Conservation (phyloP, 2,329 filamentous ascomycete species). For the Aureobasidium melanogenum region DNA sequence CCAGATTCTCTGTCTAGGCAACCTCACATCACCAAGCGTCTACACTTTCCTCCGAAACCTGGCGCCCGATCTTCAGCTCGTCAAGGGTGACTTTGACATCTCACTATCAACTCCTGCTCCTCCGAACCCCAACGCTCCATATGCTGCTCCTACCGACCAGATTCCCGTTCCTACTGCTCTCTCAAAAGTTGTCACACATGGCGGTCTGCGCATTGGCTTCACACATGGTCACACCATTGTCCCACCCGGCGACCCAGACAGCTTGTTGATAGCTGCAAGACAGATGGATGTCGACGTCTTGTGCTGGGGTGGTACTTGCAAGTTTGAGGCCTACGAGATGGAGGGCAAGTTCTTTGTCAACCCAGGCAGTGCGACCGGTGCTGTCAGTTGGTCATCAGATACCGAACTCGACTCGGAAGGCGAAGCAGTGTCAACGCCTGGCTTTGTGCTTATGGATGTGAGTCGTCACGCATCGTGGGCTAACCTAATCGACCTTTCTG, state of each 20-base stretch:
- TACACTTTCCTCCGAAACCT: constrained; percentile 48
- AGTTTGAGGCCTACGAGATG: constrained; percentile 63
- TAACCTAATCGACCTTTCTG: constrained; percentile 9
- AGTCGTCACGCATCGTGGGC: constrained; percentile 33
- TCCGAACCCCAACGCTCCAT: constrained; percentile 14
- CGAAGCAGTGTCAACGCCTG: constrained; percentile 64
- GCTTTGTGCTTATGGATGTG: constrained; percentile 97
- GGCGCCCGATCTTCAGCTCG: constrained; percentile 56
- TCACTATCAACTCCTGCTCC: constrained; percentile 50
- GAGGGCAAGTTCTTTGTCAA: constrained; percentile 66
- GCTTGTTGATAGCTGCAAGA: constrained; percentile 56
- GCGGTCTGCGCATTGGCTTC: constrained; percentile 58
- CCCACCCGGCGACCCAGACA: constrained; percentile 58
- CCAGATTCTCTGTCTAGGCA: constrained; percentile 50
- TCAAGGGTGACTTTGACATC: constrained; percentile 62
- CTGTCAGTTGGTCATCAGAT: constrained; percentile 48
- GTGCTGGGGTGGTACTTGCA: constrained; percentile 61
- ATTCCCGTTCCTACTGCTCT: constrained; percentile 40
- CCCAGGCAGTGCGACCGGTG: constrained; percentile 59
- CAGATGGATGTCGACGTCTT: constrained; percentile 65
- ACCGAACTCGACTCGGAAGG: constrained; percentile 31
- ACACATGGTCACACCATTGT: constrained; percentile 65
- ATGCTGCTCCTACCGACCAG: constrained; percentile 14
- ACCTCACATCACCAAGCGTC: constrained; percentile 49
- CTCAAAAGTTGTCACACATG: constrained; percentile 62